Percentiles rank a stretch among this genome's conserved stretches.
Evolutionary conservation across 768 basidiomycete species (phyloP).

Genomic region (Tephrocybe sp.): DNA sequence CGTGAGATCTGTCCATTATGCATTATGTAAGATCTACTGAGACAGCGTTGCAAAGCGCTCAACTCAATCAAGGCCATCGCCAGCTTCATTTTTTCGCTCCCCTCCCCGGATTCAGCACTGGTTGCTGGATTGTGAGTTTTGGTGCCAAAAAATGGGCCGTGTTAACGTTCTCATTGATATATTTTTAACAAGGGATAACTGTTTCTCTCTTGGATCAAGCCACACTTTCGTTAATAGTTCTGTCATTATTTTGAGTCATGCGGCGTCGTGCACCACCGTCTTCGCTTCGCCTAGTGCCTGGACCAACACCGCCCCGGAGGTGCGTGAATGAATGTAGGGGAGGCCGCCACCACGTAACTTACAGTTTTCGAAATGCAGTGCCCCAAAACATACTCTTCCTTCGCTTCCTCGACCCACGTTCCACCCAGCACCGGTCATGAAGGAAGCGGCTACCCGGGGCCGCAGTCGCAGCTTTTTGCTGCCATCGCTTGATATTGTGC

Average conservation of each 20-base stretch:
- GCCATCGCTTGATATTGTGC: slow-evolving; percentile 9
- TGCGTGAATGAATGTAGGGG: slow-evolving; percentile 18
- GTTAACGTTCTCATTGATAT: neutral
- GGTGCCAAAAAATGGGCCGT: neutral
- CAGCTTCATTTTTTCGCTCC: neutral
- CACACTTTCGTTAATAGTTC: slow-evolving; percentile 10
- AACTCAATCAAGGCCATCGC: slow-evolving; percentile 1
- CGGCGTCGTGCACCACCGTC: slow-evolving; percentile 71
- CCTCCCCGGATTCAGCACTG: slow-evolving; percentile 11
- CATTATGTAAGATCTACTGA: neutral
- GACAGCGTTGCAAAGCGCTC: neutral
- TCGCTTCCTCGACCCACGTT: slow-evolving; percentile 59
- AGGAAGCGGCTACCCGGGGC: slow-evolving; percentile 11
- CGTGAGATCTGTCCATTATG: slow-evolving; percentile 7
- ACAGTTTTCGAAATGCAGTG: slow-evolving; percentile 22
- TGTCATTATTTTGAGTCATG: slow-evolving; percentile 37
- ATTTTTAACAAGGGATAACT: neutral
- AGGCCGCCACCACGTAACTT: slow-evolving; percentile 2
- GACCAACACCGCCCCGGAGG: slow-evolving; percentile 61
- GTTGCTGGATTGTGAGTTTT: slow-evolving; percentile 17
- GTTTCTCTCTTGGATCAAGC: neutral
- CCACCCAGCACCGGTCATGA: slow-evolving; percentile 26
- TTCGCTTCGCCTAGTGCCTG: slow-evolving; percentile 57
- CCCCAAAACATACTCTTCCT: slow-evolving; percentile 65
- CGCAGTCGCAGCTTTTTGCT: slow-evolving; percentile 13